Evolutionary conservation across 2,329 filamentous ascomycete genomes (phyloP), one percentile per base, ranked within the genome.

Genomic region (Epichloe baconii): DNA sequence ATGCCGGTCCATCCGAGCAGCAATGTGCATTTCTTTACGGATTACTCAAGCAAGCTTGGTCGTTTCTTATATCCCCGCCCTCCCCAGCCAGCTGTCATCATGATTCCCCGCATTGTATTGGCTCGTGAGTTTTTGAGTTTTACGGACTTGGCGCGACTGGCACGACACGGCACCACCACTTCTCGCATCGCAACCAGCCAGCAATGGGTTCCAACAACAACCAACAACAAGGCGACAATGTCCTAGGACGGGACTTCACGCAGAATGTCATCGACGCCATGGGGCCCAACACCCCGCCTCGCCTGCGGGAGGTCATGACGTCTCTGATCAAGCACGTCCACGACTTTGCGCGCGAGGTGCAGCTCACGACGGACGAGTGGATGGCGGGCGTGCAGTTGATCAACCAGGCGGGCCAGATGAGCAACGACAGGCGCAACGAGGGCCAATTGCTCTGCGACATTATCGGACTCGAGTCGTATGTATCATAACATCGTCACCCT

Each of bases 291-390:
- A 83, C 85, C 10, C 72, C 77, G 56, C 80, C 85, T 35, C 78
- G 87, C 42, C 76, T 84, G 61, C 78, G 82, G 53, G 72, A 82
- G 59, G 76, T 91, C 63, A 76, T 91, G 71, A 66, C 76, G 47
- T 76, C 78, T 34, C 70, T 90, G 54, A 82, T 90, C 62, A 74
- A 73, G 51, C 86, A 91, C 69, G 73, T 91, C 51, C 87, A 93
- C 68, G 86, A 88, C 68, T 91, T 91, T 66, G 80, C 83, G 40
- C 82, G 86, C 46, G 86, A 93, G 65, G 80, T 86, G 55, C 79
- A 89, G 64, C 78, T 93, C 52, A 90, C 85, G 7, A 75, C 80
- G n/a, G 83, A 85, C 52, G 87, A 93, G 71, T 90, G 85, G 86
- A 77, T 86, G 69, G 70, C 77, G 8, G 87, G 82, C 45, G 80